Percentiles rank a stretch among this genome's conserved stretches.
Conservation (phyloP, 1,139 yeast species). For the Lipomyces yarrowii region DNA sequence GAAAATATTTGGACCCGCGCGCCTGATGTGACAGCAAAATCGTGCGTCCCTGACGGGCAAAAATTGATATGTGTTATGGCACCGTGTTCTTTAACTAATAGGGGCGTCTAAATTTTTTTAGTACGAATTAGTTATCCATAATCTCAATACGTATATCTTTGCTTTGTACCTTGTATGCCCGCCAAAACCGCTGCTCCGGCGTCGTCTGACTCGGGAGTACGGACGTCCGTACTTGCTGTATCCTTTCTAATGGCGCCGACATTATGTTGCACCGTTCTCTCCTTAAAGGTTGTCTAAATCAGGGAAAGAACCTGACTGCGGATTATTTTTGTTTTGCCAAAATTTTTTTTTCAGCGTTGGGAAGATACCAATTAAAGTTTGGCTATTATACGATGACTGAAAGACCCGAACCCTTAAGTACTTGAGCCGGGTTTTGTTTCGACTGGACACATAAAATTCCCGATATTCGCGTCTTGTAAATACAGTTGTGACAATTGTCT, state of each 20-base stretch:
- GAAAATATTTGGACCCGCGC: constrained; percentile 91
- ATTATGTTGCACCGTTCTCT: constrained; percentile 44
- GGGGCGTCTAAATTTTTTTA: constrained; percentile 58
- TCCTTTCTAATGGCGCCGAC: constrained; percentile 78
- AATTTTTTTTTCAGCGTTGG: background rate
- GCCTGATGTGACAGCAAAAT: constrained; percentile 91
- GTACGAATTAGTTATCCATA: background rate
- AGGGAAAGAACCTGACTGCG: background rate
- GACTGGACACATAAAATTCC: too few relatives aligned
- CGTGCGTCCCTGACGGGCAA: constrained; percentile 84
- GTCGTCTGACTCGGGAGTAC: constrained; percentile 82
- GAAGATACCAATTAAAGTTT: background rate
- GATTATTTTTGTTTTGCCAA: background rate
- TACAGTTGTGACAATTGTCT: background rate
- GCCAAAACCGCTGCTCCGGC: constrained; percentile 94
- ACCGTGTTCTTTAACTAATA: constrained; percentile 89
- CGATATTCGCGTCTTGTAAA: background rate
- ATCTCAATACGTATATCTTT: background rate
- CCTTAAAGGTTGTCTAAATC: background rate
- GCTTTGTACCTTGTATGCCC: constrained; percentile 59
- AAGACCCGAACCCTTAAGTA: background rate
- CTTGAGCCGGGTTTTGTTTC: background rate
- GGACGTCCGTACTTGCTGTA: constrained; percentile 71
- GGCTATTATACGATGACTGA: background rate
- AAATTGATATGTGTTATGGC: constrained; percentile 86